Evolutionary conservation across 768 basidiomycete species (phyloP).

Genomic region (Saitozyma sp.): DNA sequence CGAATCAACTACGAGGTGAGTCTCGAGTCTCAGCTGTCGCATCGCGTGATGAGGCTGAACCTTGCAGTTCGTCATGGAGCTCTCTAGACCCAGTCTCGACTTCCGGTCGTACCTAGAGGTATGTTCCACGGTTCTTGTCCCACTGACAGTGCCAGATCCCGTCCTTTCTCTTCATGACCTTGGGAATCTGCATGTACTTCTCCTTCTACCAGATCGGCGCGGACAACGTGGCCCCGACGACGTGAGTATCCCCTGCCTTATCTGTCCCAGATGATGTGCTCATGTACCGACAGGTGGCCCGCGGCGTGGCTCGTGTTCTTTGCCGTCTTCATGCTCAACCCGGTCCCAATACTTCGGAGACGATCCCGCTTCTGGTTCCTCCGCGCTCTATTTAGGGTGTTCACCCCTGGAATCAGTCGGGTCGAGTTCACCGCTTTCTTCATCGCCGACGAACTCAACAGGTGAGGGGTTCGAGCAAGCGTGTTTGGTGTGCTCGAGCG

Average conservation of each 20-base stretch:
- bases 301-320: constrained; percentile 71
- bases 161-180: constrained; percentile 69
- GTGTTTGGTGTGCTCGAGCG: background rate
- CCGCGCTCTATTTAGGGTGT: constrained; percentile 63
- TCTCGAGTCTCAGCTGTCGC: constrained; percentile 53
- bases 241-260: constrained; percentile 53
- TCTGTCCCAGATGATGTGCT: background rate
- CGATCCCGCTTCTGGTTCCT: constrained; percentile 80
- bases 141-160: constrained; percentile 63
- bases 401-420: constrained; percentile 66
- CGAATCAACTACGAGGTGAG: constrained; percentile 91
- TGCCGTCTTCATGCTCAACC: constrained; percentile 67
- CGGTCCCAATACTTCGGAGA: constrained; percentile 66
- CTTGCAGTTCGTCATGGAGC: constrained; percentile 54
- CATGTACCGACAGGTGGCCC: constrained; percentile 40
- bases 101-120: constrained; percentile 75
- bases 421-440: constrained; percentile 66
- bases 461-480: constrained; percentile 12
- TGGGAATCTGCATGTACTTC: constrained; percentile 80
- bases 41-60: constrained; percentile 23
- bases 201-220: constrained; percentile 69
- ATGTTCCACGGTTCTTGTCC: constrained; percentile 1
- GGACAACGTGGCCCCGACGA: constrained; percentile 62
- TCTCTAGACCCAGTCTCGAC: constrained; percentile 73
- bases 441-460: constrained; percentile 53